These are phyloP conservation scores for Penicillium vulpinum DNA, from an alignment of 2,329 filamentous ascomycete species.

Conservation along the genomic window DNA sequence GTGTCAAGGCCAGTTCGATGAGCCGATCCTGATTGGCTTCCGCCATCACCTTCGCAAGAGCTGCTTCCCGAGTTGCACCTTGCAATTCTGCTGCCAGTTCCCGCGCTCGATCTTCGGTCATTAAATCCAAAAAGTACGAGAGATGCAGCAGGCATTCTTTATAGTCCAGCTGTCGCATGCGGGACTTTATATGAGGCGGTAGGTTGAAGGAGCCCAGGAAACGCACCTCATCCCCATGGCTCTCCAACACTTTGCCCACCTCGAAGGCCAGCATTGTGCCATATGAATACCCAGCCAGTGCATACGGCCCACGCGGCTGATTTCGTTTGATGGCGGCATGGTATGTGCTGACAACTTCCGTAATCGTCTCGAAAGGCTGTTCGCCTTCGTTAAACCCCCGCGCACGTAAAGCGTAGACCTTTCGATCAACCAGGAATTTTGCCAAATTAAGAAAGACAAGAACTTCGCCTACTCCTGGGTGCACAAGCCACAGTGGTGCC, in stretches of 20 bases:
- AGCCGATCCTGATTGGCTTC: background rate
- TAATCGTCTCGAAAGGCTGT: slow-evolving; percentile 38
- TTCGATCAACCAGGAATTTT: slow-evolving; percentile 14
- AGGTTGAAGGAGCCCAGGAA: slow-evolving; percentile 52
- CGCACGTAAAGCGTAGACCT: slow-evolving; percentile 18
- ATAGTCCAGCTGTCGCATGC: slow-evolving; percentile 46
- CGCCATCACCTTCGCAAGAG: slow-evolving; percentile 6
- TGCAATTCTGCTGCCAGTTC: slow-evolving; percentile 18
- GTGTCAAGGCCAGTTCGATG: background rate
- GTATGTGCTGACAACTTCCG: slow-evolving; percentile 47
- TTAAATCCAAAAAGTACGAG: slow-evolving; percentile 43
- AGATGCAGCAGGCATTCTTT: slow-evolving; percentile 44
- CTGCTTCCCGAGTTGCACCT: slow-evolving; percentile 12
- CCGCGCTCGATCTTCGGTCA: slow-evolving; percentile 33
- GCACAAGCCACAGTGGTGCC: slow-evolving; percentile 37
- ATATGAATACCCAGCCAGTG: slow-evolving; percentile 54
- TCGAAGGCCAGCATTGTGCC: slow-evolving; percentile 55
- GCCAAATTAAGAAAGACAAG: slow-evolving; percentile 41
- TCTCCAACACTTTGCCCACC: slow-evolving; percentile 49
- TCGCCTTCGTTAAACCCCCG: slow-evolving; percentile 32
- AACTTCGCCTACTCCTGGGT: slow-evolving; percentile 43
- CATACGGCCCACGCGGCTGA: slow-evolving; percentile 55
- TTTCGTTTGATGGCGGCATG: slow-evolving; percentile 38
- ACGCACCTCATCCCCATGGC: slow-evolving; percentile 37
- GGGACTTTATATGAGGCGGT: slow-evolving; percentile 50